A percentile compares a stretch with the other conserved stretches of the same genome.
These are phyloP conservation scores for Plasmodium malariae DNA, from an alignment of 169 alveolate genomes.

Conservation along the genomic window DNA sequence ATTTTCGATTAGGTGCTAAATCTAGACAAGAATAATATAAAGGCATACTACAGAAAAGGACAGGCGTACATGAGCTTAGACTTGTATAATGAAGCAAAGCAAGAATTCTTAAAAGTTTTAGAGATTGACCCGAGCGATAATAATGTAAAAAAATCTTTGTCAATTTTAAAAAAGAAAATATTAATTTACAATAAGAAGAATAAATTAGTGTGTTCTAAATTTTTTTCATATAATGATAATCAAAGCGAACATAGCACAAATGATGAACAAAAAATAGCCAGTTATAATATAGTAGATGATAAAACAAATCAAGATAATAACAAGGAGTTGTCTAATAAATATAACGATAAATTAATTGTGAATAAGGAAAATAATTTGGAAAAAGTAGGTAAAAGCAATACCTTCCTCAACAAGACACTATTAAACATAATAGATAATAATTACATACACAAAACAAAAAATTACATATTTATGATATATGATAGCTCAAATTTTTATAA, in stretches of 20 bases:
- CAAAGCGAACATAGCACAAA: not conserved
- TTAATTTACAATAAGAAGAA: conserved; percentile 43
- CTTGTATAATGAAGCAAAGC: conserved; percentile 48
- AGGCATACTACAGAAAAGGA: conserved; percentile 71
- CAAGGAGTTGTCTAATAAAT: not conserved
- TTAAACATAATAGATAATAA: conserved; percentile 3
- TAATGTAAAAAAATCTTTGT: conserved; percentile 39
- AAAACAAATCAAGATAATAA: not conserved
- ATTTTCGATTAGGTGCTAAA: conserved; percentile 27
- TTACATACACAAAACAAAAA: not conserved
- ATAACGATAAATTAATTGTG: not conserved
- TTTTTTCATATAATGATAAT: conserved; percentile 31
- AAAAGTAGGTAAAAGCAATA: not conserved
- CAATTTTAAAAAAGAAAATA: conserved; percentile 25
- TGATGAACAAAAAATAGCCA: not conserved
- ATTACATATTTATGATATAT: conserved; percentile 23
- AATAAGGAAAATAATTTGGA: not conserved
- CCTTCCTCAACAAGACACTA: not conserved
- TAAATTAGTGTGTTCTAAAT: conserved; percentile 58
- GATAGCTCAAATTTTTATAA: conserved; percentile 18
- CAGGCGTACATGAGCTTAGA: conserved; percentile 75
- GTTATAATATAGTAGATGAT: not conserved
- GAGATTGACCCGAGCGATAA: conserved; percentile 54
- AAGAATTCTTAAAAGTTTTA: conserved; percentile 37
- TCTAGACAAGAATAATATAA: conserved; percentile 51